phyloP scores from a whole-genome alignment of 148 eudicot species.

The Camellia lanceoleosa region DNA sequence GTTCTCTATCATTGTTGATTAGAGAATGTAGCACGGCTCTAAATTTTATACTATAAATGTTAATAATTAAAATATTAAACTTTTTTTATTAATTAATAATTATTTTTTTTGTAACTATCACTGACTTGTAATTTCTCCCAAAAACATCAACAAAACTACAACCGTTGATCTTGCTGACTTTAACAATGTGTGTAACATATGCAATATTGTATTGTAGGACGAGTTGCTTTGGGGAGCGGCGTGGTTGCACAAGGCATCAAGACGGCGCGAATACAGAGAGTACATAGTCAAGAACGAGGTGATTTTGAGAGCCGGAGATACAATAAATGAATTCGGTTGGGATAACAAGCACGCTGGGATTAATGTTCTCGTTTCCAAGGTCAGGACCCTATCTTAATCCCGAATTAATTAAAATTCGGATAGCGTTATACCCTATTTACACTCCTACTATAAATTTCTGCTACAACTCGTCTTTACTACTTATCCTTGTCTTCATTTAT shows the following conservation, averaged over 20 bases:
- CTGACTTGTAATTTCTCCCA: too few relatives aligned
- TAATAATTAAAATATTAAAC: too few relatives aligned
- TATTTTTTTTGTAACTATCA: too few relatives aligned
- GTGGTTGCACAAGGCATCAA: slow-evolving; percentile 95
- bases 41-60: too few relatives aligned
- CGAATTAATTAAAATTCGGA: slow-evolving; percentile 6
- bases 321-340: slow-evolving; percentile 94
- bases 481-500: slow-evolving; percentile 25
- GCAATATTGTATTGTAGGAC: slow-evolving; percentile 37
- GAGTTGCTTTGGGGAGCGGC: slow-evolving; percentile 98
- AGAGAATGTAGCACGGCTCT: too few relatives aligned
- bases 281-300: slow-evolving; percentile 85
- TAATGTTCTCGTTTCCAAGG: slow-evolving; percentile 93
- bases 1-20: too few relatives aligned
- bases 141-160: background rate
- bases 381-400: slow-evolving; percentile 8
- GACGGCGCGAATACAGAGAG: slow-evolving; percentile 64
- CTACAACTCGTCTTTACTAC: slow-evolving; percentile 12
- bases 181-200: background rate
- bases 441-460: background rate
- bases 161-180: background rate
- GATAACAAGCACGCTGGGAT: slow-evolving; percentile 98
- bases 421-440: background rate
- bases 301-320: slow-evolving; percentile 71
- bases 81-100: too few relatives aligned